Percentiles rank a stretch among this genome's conserved stretches.
phyloP scores from a whole-genome alignment of 2,329 filamentous ascomycete species.

The Arthrobotrys sphaeroides region DNA sequence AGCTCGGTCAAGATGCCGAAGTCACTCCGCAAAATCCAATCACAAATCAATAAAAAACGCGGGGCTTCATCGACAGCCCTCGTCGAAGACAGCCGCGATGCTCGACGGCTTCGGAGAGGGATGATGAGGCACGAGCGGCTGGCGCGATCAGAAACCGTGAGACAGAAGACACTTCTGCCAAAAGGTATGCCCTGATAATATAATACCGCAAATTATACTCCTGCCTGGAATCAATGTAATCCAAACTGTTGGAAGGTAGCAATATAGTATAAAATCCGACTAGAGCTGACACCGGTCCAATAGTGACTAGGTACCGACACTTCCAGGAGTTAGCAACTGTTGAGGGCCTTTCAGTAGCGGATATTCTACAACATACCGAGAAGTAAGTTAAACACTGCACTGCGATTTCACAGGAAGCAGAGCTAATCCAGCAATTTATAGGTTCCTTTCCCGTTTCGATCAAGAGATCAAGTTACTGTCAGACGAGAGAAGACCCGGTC shows the following conservation, averaged over 20 bases:
- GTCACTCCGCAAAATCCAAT: slow-evolving; percentile 48
- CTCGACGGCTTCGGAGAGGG: slow-evolving; percentile 32
- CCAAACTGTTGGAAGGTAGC: neutral
- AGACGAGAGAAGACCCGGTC: slow-evolving; percentile 13
- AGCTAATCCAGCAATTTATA: neutral
- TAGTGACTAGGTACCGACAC: slow-evolving; percentile 37
- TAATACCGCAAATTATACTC: too few relatives aligned
- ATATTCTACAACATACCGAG: slow-evolving; percentile 31
- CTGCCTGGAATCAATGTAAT: neutral
- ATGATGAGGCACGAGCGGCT: slow-evolving; percentile 41
- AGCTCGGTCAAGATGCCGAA: slow-evolving; percentile 17
- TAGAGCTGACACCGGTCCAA: neutral
- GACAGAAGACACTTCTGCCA: slow-evolving; percentile 35
- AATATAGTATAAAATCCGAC: too few relatives aligned
- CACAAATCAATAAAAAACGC: slow-evolving; percentile 38
- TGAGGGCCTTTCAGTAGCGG: neutral
- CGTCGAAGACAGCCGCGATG: slow-evolving; percentile 47
- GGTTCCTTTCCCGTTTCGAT: slow-evolving; percentile 32
- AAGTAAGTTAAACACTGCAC: neutral
- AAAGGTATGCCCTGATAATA: too few relatives aligned
- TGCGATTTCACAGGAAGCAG: neutral
- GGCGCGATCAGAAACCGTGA: slow-evolving; percentile 15
- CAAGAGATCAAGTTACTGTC: slow-evolving; percentile 29
- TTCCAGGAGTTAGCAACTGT: slow-evolving; percentile 24
- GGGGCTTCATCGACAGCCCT: slow-evolving; percentile 35